These are phyloP conservation scores for Chlorella sp. DNA, from an alignment of 139 green algal genomes.

Conservation along the genomic window DNA sequence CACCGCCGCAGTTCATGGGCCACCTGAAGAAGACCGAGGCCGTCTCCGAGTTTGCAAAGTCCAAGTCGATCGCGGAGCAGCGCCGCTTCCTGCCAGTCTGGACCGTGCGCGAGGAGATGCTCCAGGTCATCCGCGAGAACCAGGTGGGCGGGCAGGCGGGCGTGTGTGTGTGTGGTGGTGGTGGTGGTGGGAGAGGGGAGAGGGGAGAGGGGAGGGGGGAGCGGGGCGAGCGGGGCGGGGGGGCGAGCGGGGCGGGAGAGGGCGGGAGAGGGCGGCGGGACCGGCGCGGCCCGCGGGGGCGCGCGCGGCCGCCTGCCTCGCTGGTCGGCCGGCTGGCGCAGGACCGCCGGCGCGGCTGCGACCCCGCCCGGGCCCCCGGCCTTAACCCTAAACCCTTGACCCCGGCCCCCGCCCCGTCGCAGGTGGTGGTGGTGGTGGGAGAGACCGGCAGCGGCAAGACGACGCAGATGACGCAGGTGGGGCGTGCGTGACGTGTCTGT, in stretches of 20 bases:
- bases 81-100: slow-evolving; percentile 89
- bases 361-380: too few species aligned
- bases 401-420: too few species aligned
- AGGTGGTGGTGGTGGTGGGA: slow-evolving; percentile 95
- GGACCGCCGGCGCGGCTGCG: too few species aligned
- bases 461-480: slow-evolving; percentile 90
- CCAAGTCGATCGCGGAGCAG: slow-evolving; percentile 91
- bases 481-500: neutral
- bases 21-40: slow-evolving; percentile 90
- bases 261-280: too few species aligned
- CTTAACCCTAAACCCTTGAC: slow-evolving; percentile 56
- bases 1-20: slow-evolving; percentile 67
- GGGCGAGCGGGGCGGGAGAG: too few species aligned
- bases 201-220: too few species aligned
- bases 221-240: too few species aligned
- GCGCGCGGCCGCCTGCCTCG: too few species aligned
- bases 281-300: too few species aligned
- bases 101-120: slow-evolving; percentile 80
- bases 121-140: slow-evolving; percentile 91
- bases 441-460: slow-evolving; percentile 99
- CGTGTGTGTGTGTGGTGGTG: slow-evolving; percentile 18
- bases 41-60: slow-evolving; percentile 85
- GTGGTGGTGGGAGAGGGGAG: neutral
- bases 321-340: too few species aligned
- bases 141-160: too few species aligned